Conservation (phyloP, 768 basidiomycete genomes). For the Ramaria sp. region DNA sequence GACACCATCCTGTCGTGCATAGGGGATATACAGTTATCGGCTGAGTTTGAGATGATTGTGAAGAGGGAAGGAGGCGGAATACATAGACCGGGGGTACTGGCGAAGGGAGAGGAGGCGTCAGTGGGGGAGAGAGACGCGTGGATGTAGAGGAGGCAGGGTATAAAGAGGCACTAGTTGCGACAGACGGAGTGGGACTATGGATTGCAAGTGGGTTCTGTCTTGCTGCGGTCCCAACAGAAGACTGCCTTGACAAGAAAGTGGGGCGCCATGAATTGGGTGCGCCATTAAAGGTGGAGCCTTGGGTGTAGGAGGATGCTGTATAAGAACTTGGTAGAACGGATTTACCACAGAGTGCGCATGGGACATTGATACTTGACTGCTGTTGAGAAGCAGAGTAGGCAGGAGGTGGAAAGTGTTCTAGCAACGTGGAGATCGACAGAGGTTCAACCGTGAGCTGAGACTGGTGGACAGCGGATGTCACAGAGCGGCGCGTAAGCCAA, state of each 20-base stretch:
- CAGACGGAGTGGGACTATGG: constrained; percentile 20
- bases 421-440: constrained; percentile 46
- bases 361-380: constrained; percentile 33
- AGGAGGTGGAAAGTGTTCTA: constrained; percentile 34
- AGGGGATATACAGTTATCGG: constrained; percentile 58
- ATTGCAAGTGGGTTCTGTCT: constrained; percentile 33
- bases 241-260: constrained; percentile 18
- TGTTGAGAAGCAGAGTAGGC: constrained; percentile 22
- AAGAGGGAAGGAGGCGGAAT: constrained; percentile 43
- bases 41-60: constrained; percentile 19
- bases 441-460: constrained; percentile 89
- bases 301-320: constrained; percentile 14
- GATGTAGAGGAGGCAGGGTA: constrained; percentile 11
- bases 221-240: constrained; percentile 24
- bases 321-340: constrained; percentile 32
- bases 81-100: constrained; percentile 36
- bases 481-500: constrained; percentile 83
- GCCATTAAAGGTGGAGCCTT: constrained; percentile 17
- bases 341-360: constrained; percentile 73
- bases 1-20: constrained; percentile 79
- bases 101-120: constrained; percentile 22
- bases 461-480: constrained; percentile 73
- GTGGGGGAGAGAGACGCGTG: constrained; percentile 19
- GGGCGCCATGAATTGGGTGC: constrained; percentile 18
- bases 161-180: constrained; percentile 19